Percentiles rank a stretch among this genome's conserved stretches.
Conservation (phyloP, 2,329 filamentous ascomycete genomes). For the Microcyclosporella mali region DNA sequence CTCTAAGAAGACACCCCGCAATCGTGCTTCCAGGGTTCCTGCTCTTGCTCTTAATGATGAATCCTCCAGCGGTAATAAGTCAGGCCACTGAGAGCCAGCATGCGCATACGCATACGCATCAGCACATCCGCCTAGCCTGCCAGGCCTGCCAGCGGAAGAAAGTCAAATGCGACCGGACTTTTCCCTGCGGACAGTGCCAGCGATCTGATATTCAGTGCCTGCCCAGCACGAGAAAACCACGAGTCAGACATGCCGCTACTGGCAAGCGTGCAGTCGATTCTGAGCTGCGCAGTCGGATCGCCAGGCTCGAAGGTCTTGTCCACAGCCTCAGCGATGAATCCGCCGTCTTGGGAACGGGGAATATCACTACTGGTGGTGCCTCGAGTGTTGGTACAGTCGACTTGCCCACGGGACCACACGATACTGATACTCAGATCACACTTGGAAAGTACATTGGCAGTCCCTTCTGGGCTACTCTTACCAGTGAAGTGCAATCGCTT, state of each 20-base stretch:
- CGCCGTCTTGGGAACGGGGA: too few relatives aligned
- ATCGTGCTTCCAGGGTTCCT: too few relatives aligned
- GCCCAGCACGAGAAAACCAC: constrained; percentile 23
- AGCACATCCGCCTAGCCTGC: constrained; percentile 27
- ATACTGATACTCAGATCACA: too few relatives aligned
- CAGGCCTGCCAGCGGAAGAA: constrained; percentile 27
- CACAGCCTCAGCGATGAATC: constrained; percentile 25
- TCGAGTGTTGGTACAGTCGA: too few relatives aligned
- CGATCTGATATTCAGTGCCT: constrained; percentile 23
- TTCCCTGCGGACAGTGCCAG: constrained; percentile 24
- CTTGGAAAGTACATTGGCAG: constrained; percentile 21
- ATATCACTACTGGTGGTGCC: neutral
- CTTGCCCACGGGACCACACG: too few relatives aligned
- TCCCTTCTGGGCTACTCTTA: constrained; percentile 26
- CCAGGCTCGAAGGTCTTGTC: constrained; percentile 27
- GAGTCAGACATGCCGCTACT: constrained; percentile 18
- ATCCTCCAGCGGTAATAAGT: neutral
- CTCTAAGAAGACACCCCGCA: too few relatives aligned
- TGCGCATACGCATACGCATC: neutral
- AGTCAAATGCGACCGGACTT: constrained; percentile 24
- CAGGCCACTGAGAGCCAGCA: neutral
- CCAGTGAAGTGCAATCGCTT: constrained; percentile 25
- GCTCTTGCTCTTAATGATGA: neutral
- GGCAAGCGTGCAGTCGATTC: constrained; percentile 24
- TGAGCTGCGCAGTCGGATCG: constrained; percentile 25